Conservation (phyloP, 441 rosid genomes). For the Eutrema salsugineum region DNA sequence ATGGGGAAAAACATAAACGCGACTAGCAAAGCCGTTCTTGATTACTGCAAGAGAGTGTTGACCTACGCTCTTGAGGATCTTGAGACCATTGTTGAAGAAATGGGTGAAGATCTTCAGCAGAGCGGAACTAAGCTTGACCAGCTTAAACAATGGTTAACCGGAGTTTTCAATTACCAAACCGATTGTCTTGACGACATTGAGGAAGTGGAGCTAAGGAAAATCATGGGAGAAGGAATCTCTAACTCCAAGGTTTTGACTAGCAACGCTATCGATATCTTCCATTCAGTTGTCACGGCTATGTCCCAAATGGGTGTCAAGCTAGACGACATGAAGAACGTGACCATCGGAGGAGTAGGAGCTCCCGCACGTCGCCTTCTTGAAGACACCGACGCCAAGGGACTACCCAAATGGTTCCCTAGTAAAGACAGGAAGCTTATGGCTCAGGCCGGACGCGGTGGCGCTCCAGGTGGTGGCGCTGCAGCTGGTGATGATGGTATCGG, state of each 20-base stretch:
- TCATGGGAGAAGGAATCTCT: slow-evolving; percentile 33
- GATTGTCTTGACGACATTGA: slow-evolving; percentile 34
- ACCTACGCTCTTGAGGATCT: slow-evolving; percentile 49
- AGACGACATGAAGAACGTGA: slow-evolving; percentile 24
- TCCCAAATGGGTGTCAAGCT: slow-evolving; percentile 36
- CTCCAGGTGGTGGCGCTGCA: not conserved
- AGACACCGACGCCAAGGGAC: slow-evolving; percentile 11
- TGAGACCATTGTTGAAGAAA: slow-evolving; percentile 34
- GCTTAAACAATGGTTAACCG: slow-evolving; percentile 58
- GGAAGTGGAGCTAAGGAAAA: slow-evolving; percentile 19
- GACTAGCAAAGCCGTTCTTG: slow-evolving; percentile 42
- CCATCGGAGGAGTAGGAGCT: not conserved
- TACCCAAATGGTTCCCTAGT: slow-evolving; percentile 39
- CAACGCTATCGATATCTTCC: slow-evolving; percentile 53
- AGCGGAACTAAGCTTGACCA: slow-evolving; percentile 39
- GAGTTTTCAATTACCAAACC: slow-evolving; percentile 55
- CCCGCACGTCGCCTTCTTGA: slow-evolving; percentile 33
- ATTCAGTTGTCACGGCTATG: slow-evolving; percentile 34
- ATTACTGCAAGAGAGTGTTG: slow-evolving; percentile 58
- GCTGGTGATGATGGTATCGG: slow-evolving; percentile 22
- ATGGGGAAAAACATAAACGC: slow-evolving; percentile 11
- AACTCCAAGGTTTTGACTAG: slow-evolving; percentile 43
- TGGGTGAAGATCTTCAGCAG: slow-evolving; percentile 35
- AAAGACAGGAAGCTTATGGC: slow-evolving; percentile 51
- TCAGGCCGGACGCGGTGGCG: slow-evolving; percentile 15